A percentile compares a stretch with the other conserved stretches of the same genome.
Conservation (phyloP, 331 rosid genomes). For the Quercus lobata region DNA sequence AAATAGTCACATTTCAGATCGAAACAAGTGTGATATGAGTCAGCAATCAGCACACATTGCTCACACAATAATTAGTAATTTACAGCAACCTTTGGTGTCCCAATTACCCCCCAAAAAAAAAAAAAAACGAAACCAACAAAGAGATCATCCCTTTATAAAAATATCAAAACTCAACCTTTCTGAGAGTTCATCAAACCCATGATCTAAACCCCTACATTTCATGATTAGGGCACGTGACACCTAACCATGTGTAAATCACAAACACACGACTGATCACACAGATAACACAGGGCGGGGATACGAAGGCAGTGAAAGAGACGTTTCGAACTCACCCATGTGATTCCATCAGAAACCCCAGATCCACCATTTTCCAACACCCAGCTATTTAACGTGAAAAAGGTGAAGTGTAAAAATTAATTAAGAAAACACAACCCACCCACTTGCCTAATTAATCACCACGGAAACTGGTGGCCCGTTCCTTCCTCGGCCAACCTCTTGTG, state of each 20-base stretch:
- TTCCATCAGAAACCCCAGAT: not conserved
- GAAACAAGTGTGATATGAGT: not conserved
- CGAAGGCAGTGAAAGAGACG: not conserved
- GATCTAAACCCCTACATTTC: slow-evolving; percentile 41
- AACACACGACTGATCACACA: not conserved
- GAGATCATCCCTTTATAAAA: not conserved
- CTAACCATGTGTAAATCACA: not conserved
- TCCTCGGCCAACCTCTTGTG: slow-evolving; percentile 6
- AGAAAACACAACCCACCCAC: too few relatives aligned
- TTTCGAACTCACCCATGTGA: slow-evolving; percentile 26
- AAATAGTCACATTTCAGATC: not conserved
- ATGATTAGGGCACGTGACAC: slow-evolving; percentile 62
- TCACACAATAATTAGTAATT: not conserved
- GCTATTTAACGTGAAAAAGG: not conserved
- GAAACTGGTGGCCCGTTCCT: not conserved
- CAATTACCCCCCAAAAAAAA: not conserved
- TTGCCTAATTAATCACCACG: not conserved
- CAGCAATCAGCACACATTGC: not conserved
- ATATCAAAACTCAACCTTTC: not conserved
- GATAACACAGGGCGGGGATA: not conserved
- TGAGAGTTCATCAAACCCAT: not conserved
- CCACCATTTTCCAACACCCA: not conserved
- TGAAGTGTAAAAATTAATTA: too few relatives aligned
- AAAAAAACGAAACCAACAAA: not conserved
- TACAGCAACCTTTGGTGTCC: not conserved